Evolutionary conservation across 1,139 yeast genomes (phyloP), one percentile per base, ranked within the genome.

Genomic region (Taiozyma sp.): DNA sequence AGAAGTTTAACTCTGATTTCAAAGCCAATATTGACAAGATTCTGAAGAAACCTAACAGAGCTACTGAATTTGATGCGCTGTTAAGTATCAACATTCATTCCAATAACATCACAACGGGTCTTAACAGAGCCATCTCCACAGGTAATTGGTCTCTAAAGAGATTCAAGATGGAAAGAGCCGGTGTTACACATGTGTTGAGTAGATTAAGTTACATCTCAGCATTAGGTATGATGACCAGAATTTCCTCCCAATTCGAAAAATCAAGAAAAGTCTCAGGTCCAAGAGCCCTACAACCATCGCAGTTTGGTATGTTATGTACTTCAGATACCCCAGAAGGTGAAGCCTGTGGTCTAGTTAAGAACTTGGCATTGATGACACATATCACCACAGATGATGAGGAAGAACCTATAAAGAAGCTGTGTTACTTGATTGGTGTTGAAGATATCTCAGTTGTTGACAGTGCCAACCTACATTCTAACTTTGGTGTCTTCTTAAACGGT

Each of bases 281-380:
- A 44, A 87, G 99, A 79, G 98, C 99, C 23, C 78, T 93, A 60
- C 99, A 93, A 69, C 99, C 99, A 13, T 95, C 99, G 2, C 99
- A 93, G 71, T 93, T 93, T 69, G 99, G 99, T 66, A 93, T 93
- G 98, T 77, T 93, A 56, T 93, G 99, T 78, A 91, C 99, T 8
- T 89, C 98, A 0, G 99, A 93, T 79, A 93, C 99, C 0, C 99
- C 99, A 3, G 99, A 93, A 79, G 99, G 99, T 77, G 99, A 95
- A 70, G 99, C 99, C 1, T 93, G 99, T 82, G 99, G 99, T 64
- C 79, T 93, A 68, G 99, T 93, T 38, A 93, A 93, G 70, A 93
- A 93, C 66, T 76, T 93, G 68, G 99, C 99, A 2, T 78, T 93
- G 51, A 93, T 93, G 99, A 93, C 99, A 16, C 99, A 93, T 71